Percentiles rank a stretch among this genome's conserved stretches.
Evolutionary conservation across 225 moss, liverwort and hornwort genomes (phyloP).

Genomic region (Polytrichum formosum): DNA sequence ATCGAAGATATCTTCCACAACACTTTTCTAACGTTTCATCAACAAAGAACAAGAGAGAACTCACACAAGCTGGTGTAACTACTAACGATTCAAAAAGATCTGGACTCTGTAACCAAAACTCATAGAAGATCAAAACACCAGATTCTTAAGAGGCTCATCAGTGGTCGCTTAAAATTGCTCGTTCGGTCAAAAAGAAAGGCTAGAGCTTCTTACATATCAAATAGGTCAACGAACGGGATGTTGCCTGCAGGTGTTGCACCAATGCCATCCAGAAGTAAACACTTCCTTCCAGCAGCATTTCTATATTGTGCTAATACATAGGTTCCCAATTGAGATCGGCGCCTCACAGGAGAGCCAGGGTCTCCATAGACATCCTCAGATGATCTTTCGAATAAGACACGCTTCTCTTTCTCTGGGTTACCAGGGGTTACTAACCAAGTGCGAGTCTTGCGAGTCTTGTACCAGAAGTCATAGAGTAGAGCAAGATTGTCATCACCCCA

Average conservation of each 20-base stretch:
- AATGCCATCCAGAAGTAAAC: conserved; percentile 76
- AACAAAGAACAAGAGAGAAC: no score
- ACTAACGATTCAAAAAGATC: no score
- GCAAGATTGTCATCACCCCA: conserved; percentile 86
- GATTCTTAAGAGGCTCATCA: no score
- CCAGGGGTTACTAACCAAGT: conserved; percentile 86
- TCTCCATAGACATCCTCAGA: conserved; percentile 94
- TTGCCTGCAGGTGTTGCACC: conserved; percentile 94
- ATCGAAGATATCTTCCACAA: no score
- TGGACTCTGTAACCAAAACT: no score
- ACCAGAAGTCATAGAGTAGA: conserved; percentile 90
- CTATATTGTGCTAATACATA: conserved; percentile 73
- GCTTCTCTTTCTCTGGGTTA: conserved; percentile 45
- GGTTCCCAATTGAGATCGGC: conserved; percentile 66
- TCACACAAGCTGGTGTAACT: no score
- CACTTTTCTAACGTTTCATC: no score
- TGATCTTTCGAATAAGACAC: conserved; percentile 74
- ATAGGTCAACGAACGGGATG: conserved; percentile 85
- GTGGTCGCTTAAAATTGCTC: no score
- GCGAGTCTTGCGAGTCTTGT: conserved; percentile 74
- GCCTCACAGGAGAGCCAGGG: conserved; percentile 85
- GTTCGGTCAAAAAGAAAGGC: conserved; percentile 1
- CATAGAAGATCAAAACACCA: no score
- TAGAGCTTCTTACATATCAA: conserved; percentile 63
- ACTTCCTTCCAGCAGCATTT: conserved; percentile 57